Base-by-base conservation (phyloP, 2,329 filamentous ascomycete genomes). In the Xylariaceae sp. region DNA sequence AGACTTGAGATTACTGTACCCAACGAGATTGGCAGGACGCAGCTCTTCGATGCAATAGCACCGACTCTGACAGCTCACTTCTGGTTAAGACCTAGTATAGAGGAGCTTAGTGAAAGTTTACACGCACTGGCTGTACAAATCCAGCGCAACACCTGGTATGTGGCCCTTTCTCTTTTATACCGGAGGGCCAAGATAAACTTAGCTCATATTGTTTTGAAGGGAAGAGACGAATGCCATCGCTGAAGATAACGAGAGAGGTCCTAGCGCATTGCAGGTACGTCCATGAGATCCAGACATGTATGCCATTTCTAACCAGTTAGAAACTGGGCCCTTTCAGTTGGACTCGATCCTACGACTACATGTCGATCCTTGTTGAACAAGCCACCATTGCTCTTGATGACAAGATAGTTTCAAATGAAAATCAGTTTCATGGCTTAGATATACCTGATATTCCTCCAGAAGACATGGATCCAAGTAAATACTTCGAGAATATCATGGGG, bases 281-380 rank as follows among this genome's bases (percentile, higher is more conserved):
- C 4, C 8, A 33, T 4, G 4, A 13, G 16, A 11, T 33, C 30
- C 16, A 11, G 20, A 5, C 15, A 3, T 15, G 13, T 23, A 16
- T 18, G 6, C 18, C 15, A 16, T 23, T 11, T 11, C 13, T 4
- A 16, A 39, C 36, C 36, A 4, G 3, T 15, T 3, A 3, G 13
- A 7, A 39, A 21, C 11, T 29, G 10, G 45, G 45, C 10, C 45
- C 45, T 2, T 48, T 48, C 32, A 27, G 32, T 39, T 48, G 45
- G 45, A 40, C 32, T 20, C 27, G 45, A 30, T 39, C 45, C 10
- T 15, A 24, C 13, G n/a, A 48, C 20, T 48, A 48, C 32, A 39
- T 48, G 13, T 39, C 45, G 4, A 48, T 48, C 23, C n/a, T 48
- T 13, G 33, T 48, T 21, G 45, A 48, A 20, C 45, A 48, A 30